These are phyloP conservation scores for Cutaneotrichosporon sp. DNA, from an alignment of 1,284 basidiomycete genomes.

Conservation along the genomic window DNA sequence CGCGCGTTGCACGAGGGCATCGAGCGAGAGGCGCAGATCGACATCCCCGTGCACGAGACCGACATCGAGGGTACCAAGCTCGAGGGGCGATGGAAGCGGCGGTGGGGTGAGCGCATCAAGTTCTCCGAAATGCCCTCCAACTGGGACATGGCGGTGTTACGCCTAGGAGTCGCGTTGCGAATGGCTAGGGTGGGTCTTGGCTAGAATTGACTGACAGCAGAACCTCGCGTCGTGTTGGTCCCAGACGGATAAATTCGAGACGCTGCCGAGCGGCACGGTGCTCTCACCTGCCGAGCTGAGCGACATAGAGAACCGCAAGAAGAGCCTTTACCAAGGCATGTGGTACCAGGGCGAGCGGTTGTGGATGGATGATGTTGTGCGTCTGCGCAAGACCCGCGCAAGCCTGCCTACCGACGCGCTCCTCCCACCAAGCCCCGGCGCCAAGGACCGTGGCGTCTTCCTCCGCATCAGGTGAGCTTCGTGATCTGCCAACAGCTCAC, in stretches of 20 bases:
- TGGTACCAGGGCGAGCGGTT: conserved; percentile 89
- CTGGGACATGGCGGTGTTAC: conserved; percentile 34
- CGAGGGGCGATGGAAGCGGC: conserved; percentile 31
- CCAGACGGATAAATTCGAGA: conserved; percentile 44
- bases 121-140: conserved; percentile 35
- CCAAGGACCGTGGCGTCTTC: conserved; percentile 31
- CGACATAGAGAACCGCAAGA: conserved; percentile 29
- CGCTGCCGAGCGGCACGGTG: conserved; percentile 17
- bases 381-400: conserved; percentile 55
- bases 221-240: conserved; percentile 37
- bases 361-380: conserved; percentile 78
- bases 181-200: conserved; percentile 34
- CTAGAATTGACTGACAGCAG: conserved; percentile 25
- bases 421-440: conserved; percentile 25
- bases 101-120: conserved; percentile 33
- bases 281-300: conserved; percentile 32
- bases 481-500: not conserved
- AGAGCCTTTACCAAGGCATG: conserved; percentile 62
- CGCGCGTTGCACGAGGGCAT: conserved; percentile 32
- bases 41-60: conserved; percentile 20
- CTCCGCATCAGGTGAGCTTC: conserved; percentile 36
- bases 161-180: conserved; percentile 37
- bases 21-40: conserved; percentile 26
- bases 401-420: conserved; percentile 33
- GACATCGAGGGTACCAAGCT: conserved; percentile 21